Evolutionary conservation across 148 eudicot species (phyloP).

Genomic region (Rhododendron kiyosumense): DNA sequence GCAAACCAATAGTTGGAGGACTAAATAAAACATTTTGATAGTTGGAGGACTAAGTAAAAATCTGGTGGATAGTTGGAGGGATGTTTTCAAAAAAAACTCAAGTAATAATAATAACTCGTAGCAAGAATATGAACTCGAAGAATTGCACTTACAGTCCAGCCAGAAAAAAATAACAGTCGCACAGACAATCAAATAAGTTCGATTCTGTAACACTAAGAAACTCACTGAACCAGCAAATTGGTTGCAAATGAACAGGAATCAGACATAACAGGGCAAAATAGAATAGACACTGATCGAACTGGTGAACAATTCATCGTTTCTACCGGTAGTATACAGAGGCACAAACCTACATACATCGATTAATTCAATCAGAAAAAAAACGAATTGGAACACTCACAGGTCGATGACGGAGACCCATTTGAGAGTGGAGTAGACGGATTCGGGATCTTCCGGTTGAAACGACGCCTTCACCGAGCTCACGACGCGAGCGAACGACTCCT

Average conservation of each 20-base stretch:
- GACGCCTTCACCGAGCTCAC: slow-evolving; percentile 49
- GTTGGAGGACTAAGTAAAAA: too few relatives aligned
- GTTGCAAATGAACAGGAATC: background rate
- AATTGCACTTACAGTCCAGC: background rate
- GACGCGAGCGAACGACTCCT: slow-evolving; percentile 56
- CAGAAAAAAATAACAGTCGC: background rate
- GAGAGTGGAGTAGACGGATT: slow-evolving; percentile 83
- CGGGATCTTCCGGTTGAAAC: slow-evolving; percentile 54
- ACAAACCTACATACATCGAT: background rate
- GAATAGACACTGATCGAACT: background rate
- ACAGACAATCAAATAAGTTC: too few relatives aligned
- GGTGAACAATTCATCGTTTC: background rate
- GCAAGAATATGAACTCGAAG: background rate
- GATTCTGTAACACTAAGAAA: background rate
- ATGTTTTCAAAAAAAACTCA: too few relatives aligned
- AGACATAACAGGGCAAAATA: background rate
- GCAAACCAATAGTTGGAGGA: too few relatives aligned
- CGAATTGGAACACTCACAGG: slow-evolving; percentile 41
- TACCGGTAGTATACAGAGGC: background rate
- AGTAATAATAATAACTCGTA: background rate
- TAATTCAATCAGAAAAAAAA: background rate
- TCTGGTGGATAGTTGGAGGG: too few relatives aligned
- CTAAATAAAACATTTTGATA: too few relatives aligned
- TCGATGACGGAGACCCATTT: slow-evolving; percentile 89
- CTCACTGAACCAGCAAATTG: background rate